These are phyloP conservation scores for Calonectria leucothoes DNA, from an alignment of 2,329 filamentous ascomycete genomes.

Conservation along the genomic window DNA sequence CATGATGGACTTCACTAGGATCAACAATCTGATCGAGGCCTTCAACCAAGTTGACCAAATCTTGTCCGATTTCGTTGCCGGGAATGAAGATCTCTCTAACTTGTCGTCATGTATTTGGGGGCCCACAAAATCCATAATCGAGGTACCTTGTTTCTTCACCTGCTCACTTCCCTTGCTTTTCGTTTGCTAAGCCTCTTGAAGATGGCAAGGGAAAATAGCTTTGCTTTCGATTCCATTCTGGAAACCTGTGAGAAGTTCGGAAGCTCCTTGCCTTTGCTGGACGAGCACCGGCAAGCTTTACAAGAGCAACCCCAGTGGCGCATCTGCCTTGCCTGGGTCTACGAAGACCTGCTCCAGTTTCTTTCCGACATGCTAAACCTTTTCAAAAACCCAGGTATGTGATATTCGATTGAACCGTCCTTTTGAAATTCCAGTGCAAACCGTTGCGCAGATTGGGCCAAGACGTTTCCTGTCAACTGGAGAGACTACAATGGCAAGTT, in stretches of 20 bases:
- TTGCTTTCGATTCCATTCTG: neutral
- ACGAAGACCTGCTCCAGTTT: slow-evolving; percentile 6
- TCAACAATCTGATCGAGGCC: neutral
- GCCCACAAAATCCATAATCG: neutral
- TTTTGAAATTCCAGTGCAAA: neutral
- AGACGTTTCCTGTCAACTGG: slow-evolving; percentile 5
- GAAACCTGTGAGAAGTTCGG: slow-evolving; percentile 6
- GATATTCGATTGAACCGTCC: neutral
- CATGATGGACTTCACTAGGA: slow-evolving; percentile 10
- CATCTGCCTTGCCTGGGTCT: slow-evolving; percentile 14
- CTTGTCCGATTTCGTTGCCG: neutral
- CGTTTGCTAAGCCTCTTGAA: neutral
- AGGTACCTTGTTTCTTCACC: neutral
- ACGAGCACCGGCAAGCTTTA: neutral
- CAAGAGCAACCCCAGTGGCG: neutral
- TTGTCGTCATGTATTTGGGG: slow-evolving; percentile 11
- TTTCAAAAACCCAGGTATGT: neutral
- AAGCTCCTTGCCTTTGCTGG: neutral
- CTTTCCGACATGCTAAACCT: neutral
- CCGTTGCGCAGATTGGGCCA: neutral
- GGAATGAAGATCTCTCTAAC: neutral
- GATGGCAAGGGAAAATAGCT: neutral
- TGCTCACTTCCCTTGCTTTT: no score
- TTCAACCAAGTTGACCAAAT: slow-evolving; percentile 4
- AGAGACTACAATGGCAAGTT: slow-evolving; percentile 2